These are phyloP conservation scores for Fusarium sp. DNA, from an alignment of 2,329 filamentous ascomycete genomes.

Conservation along the genomic window DNA sequence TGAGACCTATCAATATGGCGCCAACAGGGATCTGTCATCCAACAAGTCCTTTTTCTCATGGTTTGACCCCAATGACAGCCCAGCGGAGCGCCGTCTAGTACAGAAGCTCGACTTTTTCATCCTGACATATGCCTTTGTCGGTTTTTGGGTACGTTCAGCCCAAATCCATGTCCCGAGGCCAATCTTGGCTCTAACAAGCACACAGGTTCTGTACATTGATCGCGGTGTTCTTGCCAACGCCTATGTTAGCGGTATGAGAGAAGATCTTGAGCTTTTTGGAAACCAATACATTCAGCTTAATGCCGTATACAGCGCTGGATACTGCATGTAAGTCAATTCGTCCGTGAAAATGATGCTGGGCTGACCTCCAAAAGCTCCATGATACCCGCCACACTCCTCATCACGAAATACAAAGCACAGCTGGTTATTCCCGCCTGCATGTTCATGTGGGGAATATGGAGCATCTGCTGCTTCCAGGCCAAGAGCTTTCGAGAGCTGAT, in stretches of 20 bases:
- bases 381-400: conserved; percentile 44
- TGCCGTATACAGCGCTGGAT: conserved; percentile 58
- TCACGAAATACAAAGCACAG: conserved; percentile 58
- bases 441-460: conserved; percentile 66
- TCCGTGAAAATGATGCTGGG: conserved; percentile 23
- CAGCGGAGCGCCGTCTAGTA: background rate
- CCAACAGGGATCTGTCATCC: background rate
- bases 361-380: background rate
- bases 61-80: conserved; percentile 6
- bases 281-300: conserved; percentile 66
- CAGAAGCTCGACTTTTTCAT: conserved; percentile 7
- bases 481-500: conserved; percentile 61
- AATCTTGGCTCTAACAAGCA: background rate
- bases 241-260: conserved; percentile 64
- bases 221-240: conserved; percentile 58
- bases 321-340: conserved; percentile 62
- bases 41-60: conserved; percentile 2
- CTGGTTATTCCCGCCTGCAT: conserved; percentile 65
- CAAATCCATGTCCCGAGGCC: background rate
- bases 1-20: background rate
- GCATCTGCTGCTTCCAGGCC: conserved; percentile 64
- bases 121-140: conserved; percentile 4
- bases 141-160: background rate
- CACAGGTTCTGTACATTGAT: conserved; percentile 2
- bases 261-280: conserved; percentile 61